Conservation (phyloP, 148 eudicot genomes). For the Spergularia bocconei region DNA sequence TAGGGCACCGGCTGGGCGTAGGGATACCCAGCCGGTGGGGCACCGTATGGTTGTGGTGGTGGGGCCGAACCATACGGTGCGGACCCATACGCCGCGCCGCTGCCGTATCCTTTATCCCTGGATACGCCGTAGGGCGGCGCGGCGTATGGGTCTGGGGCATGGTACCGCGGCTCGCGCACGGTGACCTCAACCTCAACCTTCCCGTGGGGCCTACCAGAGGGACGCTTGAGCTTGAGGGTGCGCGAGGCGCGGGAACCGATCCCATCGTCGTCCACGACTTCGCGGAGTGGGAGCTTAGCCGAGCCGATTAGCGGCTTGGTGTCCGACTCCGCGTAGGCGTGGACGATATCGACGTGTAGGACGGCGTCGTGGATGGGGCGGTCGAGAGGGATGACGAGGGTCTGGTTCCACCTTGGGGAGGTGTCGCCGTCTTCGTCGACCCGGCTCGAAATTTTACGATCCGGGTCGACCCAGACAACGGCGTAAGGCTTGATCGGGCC, state of each 20-base stretch:
- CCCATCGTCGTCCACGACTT: slow-evolving; percentile 63
- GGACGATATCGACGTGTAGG: slow-evolving; percentile 67
- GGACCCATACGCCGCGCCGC: not conserved
- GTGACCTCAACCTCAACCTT: slow-evolving; percentile 45
- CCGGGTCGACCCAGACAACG: slow-evolving; percentile 77
- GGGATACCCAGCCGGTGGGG: slow-evolving; percentile 15
- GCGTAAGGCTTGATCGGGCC: slow-evolving; percentile 68
- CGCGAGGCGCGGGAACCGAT: slow-evolving; percentile 29
- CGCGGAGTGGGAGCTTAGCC: slow-evolving; percentile 43
- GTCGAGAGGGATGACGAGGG: slow-evolving; percentile 53
- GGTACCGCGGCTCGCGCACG: slow-evolving; percentile 52
- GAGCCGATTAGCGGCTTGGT: slow-evolving; percentile 82
- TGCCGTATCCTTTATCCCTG: slow-evolving; percentile 17
- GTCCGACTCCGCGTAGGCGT: slow-evolving; percentile 52
- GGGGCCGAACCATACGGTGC: slow-evolving; percentile 25
- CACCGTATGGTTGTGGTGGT: slow-evolving; percentile 6
- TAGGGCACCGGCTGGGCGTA: slow-evolving; percentile 7
- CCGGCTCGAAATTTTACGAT: slow-evolving; percentile 45
- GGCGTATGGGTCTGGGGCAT: slow-evolving; percentile 50
- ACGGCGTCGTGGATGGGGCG: slow-evolving; percentile 60
- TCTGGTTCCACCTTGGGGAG: slow-evolving; percentile 61
- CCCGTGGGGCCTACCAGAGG: slow-evolving; percentile 91
- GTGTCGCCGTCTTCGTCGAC: slow-evolving; percentile 74
- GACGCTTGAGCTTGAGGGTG: slow-evolving; percentile 60
- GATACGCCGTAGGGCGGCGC: slow-evolving; percentile 58